Evolutionary conservation across 1,139 yeast species (phyloP).

Genomic region (Kodamaea derodonti): DNA sequence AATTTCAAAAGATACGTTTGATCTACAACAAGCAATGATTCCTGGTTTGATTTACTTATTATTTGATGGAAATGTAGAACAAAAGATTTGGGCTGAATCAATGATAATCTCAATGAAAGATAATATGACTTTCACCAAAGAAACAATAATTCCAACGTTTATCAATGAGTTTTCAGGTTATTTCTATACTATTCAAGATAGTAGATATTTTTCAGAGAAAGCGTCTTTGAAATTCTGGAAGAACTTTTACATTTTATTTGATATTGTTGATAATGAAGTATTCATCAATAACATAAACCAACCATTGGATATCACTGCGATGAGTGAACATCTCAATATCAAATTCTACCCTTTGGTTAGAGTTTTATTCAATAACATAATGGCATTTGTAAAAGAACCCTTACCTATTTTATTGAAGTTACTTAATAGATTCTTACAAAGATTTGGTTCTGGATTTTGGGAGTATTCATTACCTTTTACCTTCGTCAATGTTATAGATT

Average conservation of each 20-base stretch:
- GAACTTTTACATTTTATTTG: constrained; percentile 37
- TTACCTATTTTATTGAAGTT: constrained; percentile 52
- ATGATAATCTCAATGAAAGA: constrained; percentile 4
- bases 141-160: constrained; percentile 30
- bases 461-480: constrained; percentile 44
- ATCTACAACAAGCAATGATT: constrained; percentile 5
- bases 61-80: constrained; percentile 48
- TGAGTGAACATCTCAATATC: constrained; percentile 35
- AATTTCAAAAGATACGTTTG: not conserved
- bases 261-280: constrained; percentile 34
- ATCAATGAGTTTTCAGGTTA: constrained; percentile 53
- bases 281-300: constrained; percentile 36
- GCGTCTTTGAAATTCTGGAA: constrained; percentile 54
- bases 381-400: constrained; percentile 50
- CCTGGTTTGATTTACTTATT: constrained; percentile 52
- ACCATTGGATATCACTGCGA: constrained; percentile 43
- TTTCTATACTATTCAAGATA: constrained; percentile 51
- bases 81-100: constrained; percentile 43
- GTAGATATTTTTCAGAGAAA: constrained; percentile 39
- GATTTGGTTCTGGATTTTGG: constrained; percentile 50
- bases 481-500: constrained; percentile 51
- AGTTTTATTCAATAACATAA: constrained; percentile 46
- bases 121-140: constrained; percentile 4
- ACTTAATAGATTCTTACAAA: constrained; percentile 37
- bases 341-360: constrained; percentile 43